Evolutionary conservation across 1,139 yeast species (phyloP).

Genomic region (Diutina rugosa): DNA sequence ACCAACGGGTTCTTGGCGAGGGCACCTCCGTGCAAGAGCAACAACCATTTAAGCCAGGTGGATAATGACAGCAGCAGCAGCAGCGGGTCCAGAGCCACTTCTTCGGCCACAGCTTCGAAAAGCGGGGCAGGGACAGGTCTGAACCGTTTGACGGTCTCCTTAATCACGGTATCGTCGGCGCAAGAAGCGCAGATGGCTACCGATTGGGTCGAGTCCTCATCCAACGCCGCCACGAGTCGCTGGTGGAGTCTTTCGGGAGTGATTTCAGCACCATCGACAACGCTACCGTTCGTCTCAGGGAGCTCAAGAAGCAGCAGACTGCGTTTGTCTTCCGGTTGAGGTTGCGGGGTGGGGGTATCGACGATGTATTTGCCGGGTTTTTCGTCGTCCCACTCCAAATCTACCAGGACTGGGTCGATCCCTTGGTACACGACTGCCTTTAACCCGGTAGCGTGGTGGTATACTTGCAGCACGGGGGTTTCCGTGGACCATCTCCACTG

Average conservation of each 20-base stretch:
- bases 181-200: slow-evolving; percentile 20
- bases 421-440: slow-evolving; percentile 26
- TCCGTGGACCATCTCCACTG: background rate
- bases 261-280: slow-evolving; percentile 9
- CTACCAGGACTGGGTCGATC: slow-evolving; percentile 11
- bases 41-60: slow-evolving; percentile 39
- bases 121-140: slow-evolving; percentile 12
- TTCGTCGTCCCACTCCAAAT: background rate
- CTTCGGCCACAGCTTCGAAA: slow-evolving; percentile 20
- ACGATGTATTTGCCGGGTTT: background rate
- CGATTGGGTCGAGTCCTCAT: slow-evolving; percentile 5
- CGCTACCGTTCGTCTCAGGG: background rate
- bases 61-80: slow-evolving; percentile 16
- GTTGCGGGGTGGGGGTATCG: slow-evolving; percentile 3
- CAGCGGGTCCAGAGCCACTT: slow-evolving; percentile 22
- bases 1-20: slow-evolving; percentile 20
- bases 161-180: slow-evolving; percentile 20
- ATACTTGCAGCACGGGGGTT: slow-evolving; percentile 8
- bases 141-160: slow-evolving; percentile 17
- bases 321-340: slow-evolving; percentile 1
- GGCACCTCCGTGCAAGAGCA: slow-evolving; percentile 31
- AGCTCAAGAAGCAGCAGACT: background rate
- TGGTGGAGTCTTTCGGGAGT: slow-evolving; percentile 14
- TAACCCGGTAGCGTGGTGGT: slow-evolving; percentile 6
- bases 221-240: slow-evolving; percentile 10